phyloP scores from a whole-genome alignment of 139 green algal species.

The Picocystis salinarum region DNA sequence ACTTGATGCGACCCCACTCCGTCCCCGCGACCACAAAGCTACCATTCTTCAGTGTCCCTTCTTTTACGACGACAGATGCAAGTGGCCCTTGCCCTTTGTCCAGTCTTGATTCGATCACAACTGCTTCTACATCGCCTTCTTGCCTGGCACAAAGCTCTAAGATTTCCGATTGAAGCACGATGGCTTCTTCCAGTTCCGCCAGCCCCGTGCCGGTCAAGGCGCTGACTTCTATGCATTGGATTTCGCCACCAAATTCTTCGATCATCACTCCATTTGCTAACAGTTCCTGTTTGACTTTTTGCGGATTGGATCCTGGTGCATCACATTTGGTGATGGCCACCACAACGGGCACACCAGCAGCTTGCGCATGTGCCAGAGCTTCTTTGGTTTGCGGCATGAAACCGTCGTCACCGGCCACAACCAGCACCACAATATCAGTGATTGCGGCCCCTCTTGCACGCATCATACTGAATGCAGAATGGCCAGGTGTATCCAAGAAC shows the following conservation, averaged over 20 bases:
- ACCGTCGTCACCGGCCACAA: conserved; percentile 73
- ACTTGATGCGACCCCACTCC: conserved; percentile 44
- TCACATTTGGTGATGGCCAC: conserved; percentile 2
- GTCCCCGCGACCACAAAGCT: conserved; percentile 59
- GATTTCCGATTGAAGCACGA: conserved; percentile 68
- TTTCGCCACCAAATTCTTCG: conserved; percentile 10
- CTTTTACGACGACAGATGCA: conserved; percentile 49
- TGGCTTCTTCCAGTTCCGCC: conserved; percentile 55
- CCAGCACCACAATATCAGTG: conserved; percentile 75
- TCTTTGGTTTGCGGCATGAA: conserved; percentile 78
- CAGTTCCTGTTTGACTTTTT: conserved; percentile 4
- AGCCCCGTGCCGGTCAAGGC: conserved; percentile 36
- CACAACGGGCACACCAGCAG: neutral
- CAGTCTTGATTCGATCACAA: conserved; percentile 65
- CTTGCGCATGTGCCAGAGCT: conserved; percentile 21
- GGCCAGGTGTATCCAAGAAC: conserved; percentile 84
- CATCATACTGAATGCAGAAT: conserved; percentile 81
- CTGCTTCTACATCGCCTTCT: conserved; percentile 27
- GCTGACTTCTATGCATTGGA: conserved; percentile 27
- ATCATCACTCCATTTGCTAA: conserved; percentile 1
- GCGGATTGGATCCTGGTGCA: neutral
- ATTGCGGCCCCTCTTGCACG: conserved; percentile 50
- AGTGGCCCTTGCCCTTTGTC: conserved; percentile 58
- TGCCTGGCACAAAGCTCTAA: conserved; percentile 48
- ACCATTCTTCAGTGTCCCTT: conserved; percentile 34